phyloP scores from a whole-genome alignment of 345 rosid genomes.

The Eucalyptus marginata region DNA sequence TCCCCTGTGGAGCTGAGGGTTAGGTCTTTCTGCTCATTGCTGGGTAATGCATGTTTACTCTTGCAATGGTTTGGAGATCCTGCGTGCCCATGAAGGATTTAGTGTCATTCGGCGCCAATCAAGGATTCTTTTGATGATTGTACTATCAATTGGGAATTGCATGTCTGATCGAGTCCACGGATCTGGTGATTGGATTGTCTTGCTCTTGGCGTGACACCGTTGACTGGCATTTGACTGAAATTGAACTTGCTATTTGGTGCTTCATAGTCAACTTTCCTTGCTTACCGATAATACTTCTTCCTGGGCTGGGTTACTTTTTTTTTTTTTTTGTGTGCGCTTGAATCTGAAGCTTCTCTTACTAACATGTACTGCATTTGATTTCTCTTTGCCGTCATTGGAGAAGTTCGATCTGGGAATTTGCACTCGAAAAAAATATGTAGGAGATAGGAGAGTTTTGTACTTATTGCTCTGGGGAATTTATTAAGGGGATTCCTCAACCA shows the following conservation, averaged over 20 bases:
- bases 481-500: neutral
- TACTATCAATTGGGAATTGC: neutral
- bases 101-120: neutral
- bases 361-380: neutral
- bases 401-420: neutral
- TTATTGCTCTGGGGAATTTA: neutral
- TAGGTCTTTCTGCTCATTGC: neutral
- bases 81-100: neutral
- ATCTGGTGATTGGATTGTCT: neutral
- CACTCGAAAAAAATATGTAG: neutral
- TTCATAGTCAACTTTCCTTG: neutral
- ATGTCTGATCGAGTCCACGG: neutral
- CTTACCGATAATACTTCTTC: neutral
- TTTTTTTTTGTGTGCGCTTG: neutral
- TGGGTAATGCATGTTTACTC: neutral
- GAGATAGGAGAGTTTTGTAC: neutral
- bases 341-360: neutral
- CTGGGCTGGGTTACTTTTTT: neutral
- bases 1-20: neutral
- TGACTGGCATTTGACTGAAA: neutral
- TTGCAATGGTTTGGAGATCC: neutral
- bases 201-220: neutral
- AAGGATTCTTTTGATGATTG: neutral
- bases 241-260: neutral
- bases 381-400: neutral